A percentile compares a stretch with the other conserved stretches of the same genome.
These are phyloP conservation scores for Bipolaris cookei DNA, from an alignment of 2,329 filamentous ascomycete species.

Conservation along the genomic window DNA sequence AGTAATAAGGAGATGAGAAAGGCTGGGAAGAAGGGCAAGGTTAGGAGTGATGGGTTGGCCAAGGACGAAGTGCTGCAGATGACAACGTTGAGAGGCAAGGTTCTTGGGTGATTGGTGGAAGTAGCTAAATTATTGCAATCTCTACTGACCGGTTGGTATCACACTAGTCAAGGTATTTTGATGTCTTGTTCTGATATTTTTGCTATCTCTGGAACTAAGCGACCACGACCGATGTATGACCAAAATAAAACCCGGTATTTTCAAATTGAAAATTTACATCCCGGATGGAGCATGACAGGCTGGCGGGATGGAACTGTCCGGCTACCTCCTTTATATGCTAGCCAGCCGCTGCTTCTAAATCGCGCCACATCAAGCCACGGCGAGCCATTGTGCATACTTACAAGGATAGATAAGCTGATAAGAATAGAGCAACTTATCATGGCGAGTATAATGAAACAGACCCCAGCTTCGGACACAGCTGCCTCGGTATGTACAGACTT, in stretches of 20 bases:
- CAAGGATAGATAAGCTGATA: not conserved
- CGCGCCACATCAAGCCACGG: not conserved
- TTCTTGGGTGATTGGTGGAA: slow-evolving; percentile 16
- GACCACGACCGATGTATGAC: not conserved
- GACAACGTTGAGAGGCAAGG: slow-evolving; percentile 19
- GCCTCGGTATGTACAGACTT: not conserved
- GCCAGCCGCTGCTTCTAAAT: not conserved
- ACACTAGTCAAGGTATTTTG: not conserved
- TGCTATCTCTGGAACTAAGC: not conserved
- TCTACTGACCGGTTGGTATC: not conserved
- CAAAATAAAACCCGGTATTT: not conserved
- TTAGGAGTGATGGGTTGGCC: slow-evolving; percentile 18
- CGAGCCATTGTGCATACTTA: not conserved
- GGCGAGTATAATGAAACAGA: not conserved
- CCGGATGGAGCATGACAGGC: not conserved
- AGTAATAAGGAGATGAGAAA: slow-evolving; percentile 11
- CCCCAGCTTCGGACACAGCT: not conserved
- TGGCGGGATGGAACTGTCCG: not conserved
- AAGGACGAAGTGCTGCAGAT: slow-evolving; percentile 17
- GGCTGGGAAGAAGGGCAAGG: slow-evolving; percentile 9
- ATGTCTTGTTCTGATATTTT: not conserved
- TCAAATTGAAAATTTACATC: not conserved
- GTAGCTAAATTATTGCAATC: not conserved
- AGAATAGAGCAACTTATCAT: not conserved
- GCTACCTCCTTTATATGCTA: not conserved